A percentile compares a stretch with the other conserved stretches of the same genome.
Conservation (phyloP, 495 filamentous ascomycete species). For the Zalerion maritima region DNA sequence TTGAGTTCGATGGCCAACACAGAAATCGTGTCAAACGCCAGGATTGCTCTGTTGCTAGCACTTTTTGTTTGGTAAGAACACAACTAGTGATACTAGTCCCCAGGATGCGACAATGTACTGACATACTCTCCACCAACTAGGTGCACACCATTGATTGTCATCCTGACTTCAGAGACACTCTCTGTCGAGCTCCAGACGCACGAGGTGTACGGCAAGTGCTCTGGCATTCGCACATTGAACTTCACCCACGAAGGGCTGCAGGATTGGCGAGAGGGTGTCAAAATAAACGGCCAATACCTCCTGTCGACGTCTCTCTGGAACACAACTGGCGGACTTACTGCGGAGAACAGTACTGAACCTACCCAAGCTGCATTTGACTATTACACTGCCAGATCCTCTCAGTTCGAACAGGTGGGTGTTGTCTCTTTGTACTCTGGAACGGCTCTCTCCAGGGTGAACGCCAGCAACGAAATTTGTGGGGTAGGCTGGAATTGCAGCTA, state of each 20-base stretch:
- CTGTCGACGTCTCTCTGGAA: conserved; percentile 21
- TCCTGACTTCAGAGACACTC: conserved; percentile 23
- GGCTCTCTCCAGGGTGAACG: conserved; percentile 12
- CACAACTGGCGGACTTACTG: too few relatives aligned
- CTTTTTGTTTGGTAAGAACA: conserved; percentile 23
- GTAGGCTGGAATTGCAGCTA: conserved; percentile 24
- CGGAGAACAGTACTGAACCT: too few relatives aligned
- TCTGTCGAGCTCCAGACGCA: conserved; percentile 12
- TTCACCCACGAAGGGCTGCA: conserved; percentile 18
- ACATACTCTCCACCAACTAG: conserved; percentile 2
- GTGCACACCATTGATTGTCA: conserved; percentile 19
- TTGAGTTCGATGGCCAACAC: conserved; percentile 14
- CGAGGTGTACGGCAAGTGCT: conserved; percentile 9
- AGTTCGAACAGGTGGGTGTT: conserved; percentile 12
- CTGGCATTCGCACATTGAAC: conserved; percentile 19
- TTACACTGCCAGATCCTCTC: conserved; percentile 15
- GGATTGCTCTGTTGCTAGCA: conserved; percentile 17
- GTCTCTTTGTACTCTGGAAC: conserved; percentile 18
- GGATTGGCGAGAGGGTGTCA: conserved; percentile 18
- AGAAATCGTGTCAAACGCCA: conserved; percentile 20
- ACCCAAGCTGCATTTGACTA: conserved; percentile 17
- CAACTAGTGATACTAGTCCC: neutral
- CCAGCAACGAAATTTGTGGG: conserved; percentile 17
- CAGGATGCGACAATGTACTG: neutral
- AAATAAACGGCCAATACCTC: conserved; percentile 13